These are phyloP conservation scores for Ceratobasidium sp. DNA, from an alignment of 1,284 basidiomycete species.

Conservation along the genomic window DNA sequence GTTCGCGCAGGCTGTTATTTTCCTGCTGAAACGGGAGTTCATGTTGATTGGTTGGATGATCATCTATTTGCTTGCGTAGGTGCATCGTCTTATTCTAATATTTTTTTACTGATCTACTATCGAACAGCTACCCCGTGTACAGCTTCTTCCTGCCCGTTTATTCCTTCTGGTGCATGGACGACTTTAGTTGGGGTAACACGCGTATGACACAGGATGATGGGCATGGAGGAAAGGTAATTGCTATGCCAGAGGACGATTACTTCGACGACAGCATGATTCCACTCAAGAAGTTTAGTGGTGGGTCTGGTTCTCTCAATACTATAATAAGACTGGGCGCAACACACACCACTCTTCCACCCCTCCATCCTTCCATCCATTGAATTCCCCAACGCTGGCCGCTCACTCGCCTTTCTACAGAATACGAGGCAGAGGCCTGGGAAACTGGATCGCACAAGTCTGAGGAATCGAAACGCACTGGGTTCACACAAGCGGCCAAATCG, in stretches of 20 bases:
- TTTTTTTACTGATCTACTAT: not conserved
- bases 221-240: slow-evolving; percentile 93
- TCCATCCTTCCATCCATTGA: slow-evolving; percentile 42
- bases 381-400: not conserved
- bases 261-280: slow-evolving; percentile 99
- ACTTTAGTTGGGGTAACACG: slow-evolving; percentile 98
- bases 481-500: slow-evolving; percentile 50
- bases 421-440: slow-evolving; percentile 92
- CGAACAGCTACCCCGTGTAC: slow-evolving; percentile 87
- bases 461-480: slow-evolving; percentile 52
- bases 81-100: slow-evolving; percentile 49
- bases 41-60: slow-evolving; percentile 99
- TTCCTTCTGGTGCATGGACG: slow-evolving; percentile 99
- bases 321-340: not conserved
- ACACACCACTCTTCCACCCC: slow-evolving; percentile 43
- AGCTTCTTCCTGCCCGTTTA: slow-evolving; percentile 98
- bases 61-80: slow-evolving; percentile 90
- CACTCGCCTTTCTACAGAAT: slow-evolving; percentile 68
- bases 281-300: slow-evolving; percentile 96
- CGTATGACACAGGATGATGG: slow-evolving; percentile 97
- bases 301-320: slow-evolving; percentile 54
- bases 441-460: slow-evolving; percentile 84
- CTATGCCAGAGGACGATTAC: slow-evolving; percentile 93
- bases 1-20: slow-evolving; percentile 81
- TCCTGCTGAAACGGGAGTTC: slow-evolving; percentile 97